Evolutionary conservation across 768 basidiomycete genomes (phyloP).

Genomic region (Dioszegia hungarica): DNA sequence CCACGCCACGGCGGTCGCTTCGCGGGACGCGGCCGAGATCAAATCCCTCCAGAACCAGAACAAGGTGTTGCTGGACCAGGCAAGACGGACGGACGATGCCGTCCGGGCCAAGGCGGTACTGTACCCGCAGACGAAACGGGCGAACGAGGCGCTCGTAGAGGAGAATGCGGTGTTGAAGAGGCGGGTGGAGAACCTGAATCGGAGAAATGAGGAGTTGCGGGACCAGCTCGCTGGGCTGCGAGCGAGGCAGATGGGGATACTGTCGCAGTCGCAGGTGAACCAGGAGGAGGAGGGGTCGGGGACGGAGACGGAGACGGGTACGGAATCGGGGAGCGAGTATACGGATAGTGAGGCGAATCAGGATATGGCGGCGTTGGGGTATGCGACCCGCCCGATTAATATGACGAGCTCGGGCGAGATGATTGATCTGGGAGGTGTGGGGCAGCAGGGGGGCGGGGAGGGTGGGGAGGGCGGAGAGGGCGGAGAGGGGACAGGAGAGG

Average conservation of each 20-base stretch:
- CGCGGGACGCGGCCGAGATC: slow-evolving; percentile 1
- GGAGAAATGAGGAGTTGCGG: slow-evolving; percentile 28
- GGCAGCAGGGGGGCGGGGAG: neutral
- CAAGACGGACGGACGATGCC: slow-evolving; percentile 29
- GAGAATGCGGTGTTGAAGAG: neutral
- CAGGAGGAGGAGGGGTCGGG: slow-evolving; percentile 9
- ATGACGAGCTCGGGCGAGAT: slow-evolving; percentile 5
- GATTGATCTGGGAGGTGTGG: neutral
- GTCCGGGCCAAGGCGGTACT: slow-evolving; percentile 24
- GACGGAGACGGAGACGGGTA: slow-evolving; percentile 6
- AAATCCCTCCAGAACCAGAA: slow-evolving; percentile 7
- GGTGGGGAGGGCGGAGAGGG: neutral
- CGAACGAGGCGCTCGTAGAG: slow-evolving; percentile 7
- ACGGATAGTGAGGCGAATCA: neutral
- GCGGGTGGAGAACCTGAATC: slow-evolving; percentile 4
- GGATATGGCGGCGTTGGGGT: neutral
- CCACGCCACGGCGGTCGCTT: slow-evolving; percentile 9
- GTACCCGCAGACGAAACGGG: slow-evolving; percentile 12
- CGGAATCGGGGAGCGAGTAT: neutral
- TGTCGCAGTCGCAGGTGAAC: too few species aligned
- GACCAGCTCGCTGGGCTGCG: slow-evolving; percentile 20
- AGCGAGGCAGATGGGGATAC: slow-evolving; percentile 30
- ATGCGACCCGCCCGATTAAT: neutral
- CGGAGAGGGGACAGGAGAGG: too few species aligned
- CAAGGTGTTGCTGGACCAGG: slow-evolving; percentile 30